Conservation (phyloP, 208 protist species). For the Crithidia brevicula region DNA sequence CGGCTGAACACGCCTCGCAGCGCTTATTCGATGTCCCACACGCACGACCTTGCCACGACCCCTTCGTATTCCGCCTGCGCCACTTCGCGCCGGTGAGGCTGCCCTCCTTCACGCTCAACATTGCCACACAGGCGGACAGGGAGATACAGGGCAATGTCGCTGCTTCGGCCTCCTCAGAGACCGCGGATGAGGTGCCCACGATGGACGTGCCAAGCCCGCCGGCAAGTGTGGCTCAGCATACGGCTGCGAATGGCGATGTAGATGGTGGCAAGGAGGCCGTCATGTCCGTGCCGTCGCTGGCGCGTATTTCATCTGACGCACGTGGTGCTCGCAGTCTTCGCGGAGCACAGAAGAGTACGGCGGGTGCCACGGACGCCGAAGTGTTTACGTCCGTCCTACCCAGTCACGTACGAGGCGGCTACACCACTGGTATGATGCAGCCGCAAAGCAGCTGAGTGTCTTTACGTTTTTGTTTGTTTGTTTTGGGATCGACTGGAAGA, state of each 20-base stretch:
- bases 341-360: background rate
- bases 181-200: conserved; percentile 1
- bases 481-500: no score
- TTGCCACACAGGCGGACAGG: conserved; percentile 17
- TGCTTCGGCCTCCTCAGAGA: background rate
- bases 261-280: background rate
- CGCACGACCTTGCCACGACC: conserved; percentile 19
- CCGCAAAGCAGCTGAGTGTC: background rate
- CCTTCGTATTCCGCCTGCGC: conserved; percentile 24
- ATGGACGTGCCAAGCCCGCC: conserved; percentile 4
- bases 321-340: background rate
- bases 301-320: background rate
- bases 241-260: background rate
- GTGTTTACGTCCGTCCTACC: background rate
- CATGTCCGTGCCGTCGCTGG: background rate
- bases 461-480: background rate
- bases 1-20: background rate
- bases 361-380: background rate
- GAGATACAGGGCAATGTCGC: conserved; percentile 8
- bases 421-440: background rate
- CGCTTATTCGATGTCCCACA: conserved; percentile 13
- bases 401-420: background rate
- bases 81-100: conserved; percentile 20
- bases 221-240: background rate
- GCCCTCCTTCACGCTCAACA: conserved; percentile 20